These are phyloP conservation scores for Solanum pennellii DNA, from an alignment of 257 asterid genomes.

Conservation along the genomic window DNA sequence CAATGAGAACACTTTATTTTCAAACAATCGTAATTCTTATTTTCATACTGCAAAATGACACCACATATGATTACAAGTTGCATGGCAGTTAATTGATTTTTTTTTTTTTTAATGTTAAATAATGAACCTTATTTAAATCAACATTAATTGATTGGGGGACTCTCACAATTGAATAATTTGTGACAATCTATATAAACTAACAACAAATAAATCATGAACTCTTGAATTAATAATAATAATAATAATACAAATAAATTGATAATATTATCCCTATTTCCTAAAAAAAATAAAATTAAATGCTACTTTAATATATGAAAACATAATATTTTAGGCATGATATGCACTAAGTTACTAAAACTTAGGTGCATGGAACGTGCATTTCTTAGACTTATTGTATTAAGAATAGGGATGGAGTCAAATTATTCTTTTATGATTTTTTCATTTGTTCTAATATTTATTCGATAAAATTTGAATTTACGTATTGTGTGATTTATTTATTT, in stretches of 20 bases:
- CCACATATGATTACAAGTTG: neutral
- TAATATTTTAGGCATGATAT: neutral
- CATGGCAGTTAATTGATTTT: neutral
- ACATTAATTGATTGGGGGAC: neutral
- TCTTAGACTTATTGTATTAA: neutral
- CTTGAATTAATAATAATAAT: neutral
- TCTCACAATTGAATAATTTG: neutral
- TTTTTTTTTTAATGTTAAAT: neutral
- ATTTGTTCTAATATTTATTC: neutral
- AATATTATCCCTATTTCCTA: neutral
- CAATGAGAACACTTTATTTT: neutral
- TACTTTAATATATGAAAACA: neutral
- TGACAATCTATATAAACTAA: neutral
- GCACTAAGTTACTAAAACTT: neutral
- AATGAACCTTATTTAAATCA: neutral
- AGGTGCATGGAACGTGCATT: neutral
- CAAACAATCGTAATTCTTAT: neutral
- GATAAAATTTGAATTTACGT: neutral
- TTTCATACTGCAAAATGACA: neutral
- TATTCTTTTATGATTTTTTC: neutral
- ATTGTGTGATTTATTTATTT: fast-evolving
- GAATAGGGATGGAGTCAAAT: neutral
- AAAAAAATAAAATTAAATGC: no score
- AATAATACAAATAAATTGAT: no score
- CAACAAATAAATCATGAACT: neutral